These are phyloP conservation scores for Aureobasidium sp. DNA, from an alignment of 2,329 filamentous ascomycete species.

Conservation along the genomic window DNA sequence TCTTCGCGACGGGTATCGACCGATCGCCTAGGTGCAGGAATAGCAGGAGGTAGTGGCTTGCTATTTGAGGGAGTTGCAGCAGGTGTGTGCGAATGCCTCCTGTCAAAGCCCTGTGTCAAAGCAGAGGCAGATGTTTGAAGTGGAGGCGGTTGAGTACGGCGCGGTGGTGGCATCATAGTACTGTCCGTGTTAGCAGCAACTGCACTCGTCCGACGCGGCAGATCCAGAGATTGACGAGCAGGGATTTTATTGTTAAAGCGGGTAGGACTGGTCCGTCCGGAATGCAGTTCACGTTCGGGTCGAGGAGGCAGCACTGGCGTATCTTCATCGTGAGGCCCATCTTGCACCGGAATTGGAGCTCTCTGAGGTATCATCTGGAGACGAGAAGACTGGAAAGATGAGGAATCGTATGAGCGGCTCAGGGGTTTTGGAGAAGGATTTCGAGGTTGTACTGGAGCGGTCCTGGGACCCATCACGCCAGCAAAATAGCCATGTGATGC, in stretches of 20 bases:
- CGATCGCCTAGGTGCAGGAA: conserved; percentile 26
- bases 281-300: conserved; percentile 22
- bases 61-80: conserved; percentile 3
- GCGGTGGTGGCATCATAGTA: conserved; percentile 2
- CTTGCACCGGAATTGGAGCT: neutral
- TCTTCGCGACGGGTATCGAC: conserved; percentile 14
- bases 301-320: conserved; percentile 24
- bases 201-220: neutral
- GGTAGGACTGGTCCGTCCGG: conserved; percentile 23
- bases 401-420: neutral
- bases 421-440: conserved; percentile 5
- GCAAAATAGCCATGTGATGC: conserved; percentile 11
- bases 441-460: neutral
- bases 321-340: conserved; percentile 16
- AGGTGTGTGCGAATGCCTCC: conserved; percentile 11
- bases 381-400: neutral
- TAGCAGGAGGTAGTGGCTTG: conserved; percentile 20
- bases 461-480: neutral
- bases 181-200: neutral
- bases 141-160: conserved; percentile 4
- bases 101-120: conserved; percentile 22
- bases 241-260: conserved; percentile 12
- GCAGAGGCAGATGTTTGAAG: conserved; percentile 19
- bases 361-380: neutral
- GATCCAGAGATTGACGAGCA: conserved; percentile 12